Conservation (phyloP, 2,329 filamentous ascomycete species). For the Sporothrix pallida region DNA sequence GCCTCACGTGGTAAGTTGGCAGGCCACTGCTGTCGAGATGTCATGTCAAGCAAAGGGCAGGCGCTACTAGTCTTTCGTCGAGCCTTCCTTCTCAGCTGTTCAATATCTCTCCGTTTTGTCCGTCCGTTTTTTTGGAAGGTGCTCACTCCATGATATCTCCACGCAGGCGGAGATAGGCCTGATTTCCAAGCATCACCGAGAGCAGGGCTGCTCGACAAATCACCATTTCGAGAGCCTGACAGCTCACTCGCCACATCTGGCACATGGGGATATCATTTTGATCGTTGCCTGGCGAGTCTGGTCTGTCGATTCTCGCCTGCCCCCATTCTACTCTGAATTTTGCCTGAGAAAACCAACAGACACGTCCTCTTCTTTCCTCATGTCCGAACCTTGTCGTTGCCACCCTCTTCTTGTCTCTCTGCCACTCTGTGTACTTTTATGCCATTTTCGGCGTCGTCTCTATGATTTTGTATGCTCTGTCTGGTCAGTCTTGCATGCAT, state of each 20-base stretch:
- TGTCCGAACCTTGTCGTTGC: background rate
- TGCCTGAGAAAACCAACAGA: constrained; percentile 6
- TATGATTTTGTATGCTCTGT: background rate
- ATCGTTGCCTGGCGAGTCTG: background rate
- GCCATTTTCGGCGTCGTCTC: background rate
- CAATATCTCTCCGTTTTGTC: background rate
- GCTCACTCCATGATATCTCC: background rate
- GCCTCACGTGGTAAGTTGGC: constrained; percentile 23
- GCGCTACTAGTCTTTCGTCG: constrained; percentile 16
- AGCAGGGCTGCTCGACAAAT: constrained; percentile 13
- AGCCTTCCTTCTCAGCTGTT: background rate
- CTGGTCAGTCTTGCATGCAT: background rate
- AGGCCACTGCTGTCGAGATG: background rate
- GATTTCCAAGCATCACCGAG: constrained; percentile 1
- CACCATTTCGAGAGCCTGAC: background rate
- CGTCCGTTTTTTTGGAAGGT: background rate
- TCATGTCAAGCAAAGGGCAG: constrained; percentile 18
- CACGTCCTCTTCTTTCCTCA: background rate
- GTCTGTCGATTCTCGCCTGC: background rate
- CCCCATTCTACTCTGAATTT: background rate
- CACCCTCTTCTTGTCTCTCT: constrained; percentile 1
- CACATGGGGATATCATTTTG: background rate
- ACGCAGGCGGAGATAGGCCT: background rate
- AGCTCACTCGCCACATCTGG: background rate
- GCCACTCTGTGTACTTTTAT: too few species aligned